Evolutionary conservation across 23 red algal genomes (phyloP).

Genomic region (Chondrus crispus): DNA sequence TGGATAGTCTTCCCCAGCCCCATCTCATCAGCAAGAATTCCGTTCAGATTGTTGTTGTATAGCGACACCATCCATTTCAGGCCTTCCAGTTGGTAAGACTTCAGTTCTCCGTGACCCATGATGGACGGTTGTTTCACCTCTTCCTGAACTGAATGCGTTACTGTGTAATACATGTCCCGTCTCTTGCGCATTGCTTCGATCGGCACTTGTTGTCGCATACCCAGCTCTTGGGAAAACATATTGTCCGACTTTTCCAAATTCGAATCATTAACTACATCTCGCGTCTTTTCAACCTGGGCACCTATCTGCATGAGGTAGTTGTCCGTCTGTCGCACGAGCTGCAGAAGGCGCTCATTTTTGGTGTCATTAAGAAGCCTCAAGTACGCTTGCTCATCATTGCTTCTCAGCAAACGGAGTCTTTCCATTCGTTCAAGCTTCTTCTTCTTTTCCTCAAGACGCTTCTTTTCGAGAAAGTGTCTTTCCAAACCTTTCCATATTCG

Average conservation of each 20-base stretch:
- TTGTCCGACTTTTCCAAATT: slow-evolving; percentile 11
- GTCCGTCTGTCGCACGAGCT: slow-evolving; percentile 89
- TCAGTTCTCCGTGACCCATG: slow-evolving; percentile 85
- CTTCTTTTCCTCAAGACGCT: slow-evolving; percentile 69
- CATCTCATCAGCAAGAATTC: slow-evolving; percentile 99
- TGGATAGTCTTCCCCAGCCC: slow-evolving; percentile 98
- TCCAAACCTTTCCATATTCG: slow-evolving; percentile 43
- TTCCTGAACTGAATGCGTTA: slow-evolving; percentile 83
- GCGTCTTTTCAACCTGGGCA: slow-evolving; percentile 66
- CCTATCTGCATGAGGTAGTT: slow-evolving; percentile 88
- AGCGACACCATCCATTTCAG: slow-evolving; percentile 97
- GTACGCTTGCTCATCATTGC: slow-evolving; percentile 95
- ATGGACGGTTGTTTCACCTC: slow-evolving; percentile 79
- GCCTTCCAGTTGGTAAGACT: slow-evolving; percentile 90
- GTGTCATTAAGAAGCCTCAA: slow-evolving; percentile 86
- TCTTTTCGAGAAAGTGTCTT: slow-evolving; percentile 53
- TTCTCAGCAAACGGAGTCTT: slow-evolving; percentile 76
- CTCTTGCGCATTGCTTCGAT: slow-evolving; percentile 63
- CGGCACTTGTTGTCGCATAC: slow-evolving; percentile 13
- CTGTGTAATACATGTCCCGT: slow-evolving; percentile 82
- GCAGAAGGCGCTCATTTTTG: slow-evolving; percentile 92
- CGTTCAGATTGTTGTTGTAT: slow-evolving; percentile 97
- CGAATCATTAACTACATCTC: background rate
- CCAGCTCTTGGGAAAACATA: slow-evolving; percentile 37
- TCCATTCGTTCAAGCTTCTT: slow-evolving; percentile 65